Evolutionary conservation across 169 alveolate species (phyloP), one percentile per base, ranked within the genome.

Genomic region (Plasmodium sp.): DNA sequence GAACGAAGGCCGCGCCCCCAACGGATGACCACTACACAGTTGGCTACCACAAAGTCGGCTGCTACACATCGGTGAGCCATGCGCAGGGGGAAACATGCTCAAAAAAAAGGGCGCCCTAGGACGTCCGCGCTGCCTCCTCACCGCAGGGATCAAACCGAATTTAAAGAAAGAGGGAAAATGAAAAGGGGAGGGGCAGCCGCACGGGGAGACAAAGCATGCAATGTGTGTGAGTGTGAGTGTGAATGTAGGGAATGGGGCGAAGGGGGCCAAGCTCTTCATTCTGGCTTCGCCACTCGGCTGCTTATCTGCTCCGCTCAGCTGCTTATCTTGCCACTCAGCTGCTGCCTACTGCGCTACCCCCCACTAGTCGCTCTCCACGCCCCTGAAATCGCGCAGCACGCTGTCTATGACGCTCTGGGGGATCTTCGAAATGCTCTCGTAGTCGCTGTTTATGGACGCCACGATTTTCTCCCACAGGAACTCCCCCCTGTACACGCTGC

Each of bases 381-480:
- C 80, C 51, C 75, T 88, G 83, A 88, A 88, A 58, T 88, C 94
- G 22, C 82, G 81, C 33, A 88, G 51, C 54, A 88, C 79, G n/a
- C 48, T 80, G 41, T 88, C 94, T 31, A 88, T 67, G n/a, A 88
- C 90, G 2, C 45, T 22, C 12, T 88, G 94, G 22, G 94, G 94
- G 1, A 88, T 88, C 36, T 88, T 54, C 0, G 94, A 88, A 12
- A 88, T 88, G 22, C 48, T 34, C 36, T 88, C 94, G 82, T 88
- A 88, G 31, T 88, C 94, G 51, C 22, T 88, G 45, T 31, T 88
- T 88, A 88, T 58, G 48, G 94, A 88, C n/a, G 91, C 83, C 33
- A 88, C 48, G 36, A 88, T 88, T 80, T 88, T 88, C 36, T 88
- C 94, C 94, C 94, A 88, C 71, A 88, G 6, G 73, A 67, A 27